Conservation (phyloP, 208 protist genomes). For the Leishmania turanica region DNA sequence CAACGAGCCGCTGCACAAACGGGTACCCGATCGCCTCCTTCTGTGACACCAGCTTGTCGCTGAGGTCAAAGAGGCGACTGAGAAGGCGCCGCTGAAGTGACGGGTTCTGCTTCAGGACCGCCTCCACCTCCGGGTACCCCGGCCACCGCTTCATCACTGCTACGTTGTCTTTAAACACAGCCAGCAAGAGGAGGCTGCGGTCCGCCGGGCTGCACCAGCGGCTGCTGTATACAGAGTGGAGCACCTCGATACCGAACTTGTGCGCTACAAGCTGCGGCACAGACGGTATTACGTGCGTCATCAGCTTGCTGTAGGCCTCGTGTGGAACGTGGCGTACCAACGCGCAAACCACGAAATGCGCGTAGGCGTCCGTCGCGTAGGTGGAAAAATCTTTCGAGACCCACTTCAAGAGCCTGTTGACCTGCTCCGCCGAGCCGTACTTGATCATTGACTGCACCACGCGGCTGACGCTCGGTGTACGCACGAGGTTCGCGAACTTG, state of each 20-base stretch:
- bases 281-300: constrained; percentile 58
- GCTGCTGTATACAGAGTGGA: constrained; percentile 85
- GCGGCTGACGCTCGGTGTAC: constrained; percentile 81
- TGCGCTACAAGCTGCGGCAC: constrained; percentile 84
- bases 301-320: constrained; percentile 66
- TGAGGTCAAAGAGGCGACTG: constrained; percentile 79
- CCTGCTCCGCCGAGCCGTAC: constrained; percentile 75
- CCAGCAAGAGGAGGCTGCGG: constrained; percentile 72
- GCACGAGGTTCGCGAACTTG: constrained; percentile 64
- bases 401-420: constrained; percentile 60
- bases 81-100: constrained; percentile 76
- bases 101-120: constrained; percentile 62
- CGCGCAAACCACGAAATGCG: constrained; percentile 80
- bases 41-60: constrained; percentile 90
- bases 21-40: constrained; percentile 83
- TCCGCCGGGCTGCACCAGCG: constrained; percentile 72
- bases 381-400: constrained; percentile 60
- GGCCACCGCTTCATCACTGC: constrained; percentile 88
- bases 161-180: constrained; percentile 86
- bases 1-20: constrained; percentile 87
- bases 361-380: constrained; percentile 83
- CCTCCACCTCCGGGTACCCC: constrained; percentile 82
- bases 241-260: constrained; percentile 84
- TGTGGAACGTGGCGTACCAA: constrained; percentile 86
- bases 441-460: constrained; percentile 93